Conservation (phyloP, 2,329 filamentous ascomycete genomes). For the Diaporthe sp. region DNA sequence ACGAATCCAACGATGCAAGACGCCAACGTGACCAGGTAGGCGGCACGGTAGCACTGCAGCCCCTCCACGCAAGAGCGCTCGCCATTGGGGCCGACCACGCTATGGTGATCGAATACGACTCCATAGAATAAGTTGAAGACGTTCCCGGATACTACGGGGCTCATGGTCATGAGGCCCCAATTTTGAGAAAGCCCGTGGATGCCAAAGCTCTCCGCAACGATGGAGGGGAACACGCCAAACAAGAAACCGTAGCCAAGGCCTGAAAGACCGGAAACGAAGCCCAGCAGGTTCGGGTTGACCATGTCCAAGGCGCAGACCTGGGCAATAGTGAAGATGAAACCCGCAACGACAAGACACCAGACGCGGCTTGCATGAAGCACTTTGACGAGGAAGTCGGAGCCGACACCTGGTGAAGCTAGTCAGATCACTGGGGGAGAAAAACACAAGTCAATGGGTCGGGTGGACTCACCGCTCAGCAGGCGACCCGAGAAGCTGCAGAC, state of each 20-base stretch:
- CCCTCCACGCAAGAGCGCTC: constrained; percentile 83
- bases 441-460: background rate
- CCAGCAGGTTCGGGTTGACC: constrained; percentile 81
- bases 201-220: constrained; percentile 91
- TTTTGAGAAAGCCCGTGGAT: constrained; percentile 92
- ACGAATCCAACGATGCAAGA: constrained; percentile 78
- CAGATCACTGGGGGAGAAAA: constrained; percentile 26
- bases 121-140: constrained; percentile 96
- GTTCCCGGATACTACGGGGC: constrained; percentile 89
- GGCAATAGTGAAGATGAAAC: constrained; percentile 81
- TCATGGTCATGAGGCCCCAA: constrained; percentile 95
- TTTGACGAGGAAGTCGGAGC: constrained; percentile 91
- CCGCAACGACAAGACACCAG: constrained; percentile 89
- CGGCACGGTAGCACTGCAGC: constrained; percentile 82
- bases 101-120: constrained; percentile 84
- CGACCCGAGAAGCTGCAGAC: constrained; percentile 88
- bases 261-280: constrained; percentile 84
- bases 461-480: constrained; percentile 75
- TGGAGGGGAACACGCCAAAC: constrained; percentile 93
- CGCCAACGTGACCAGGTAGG: constrained; percentile 83
- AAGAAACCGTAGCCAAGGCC: constrained; percentile 93
- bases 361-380: constrained; percentile 83
- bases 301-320: constrained; percentile 84
- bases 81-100: constrained; percentile 75
- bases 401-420: constrained; percentile 73